These are phyloP conservation scores for Tulasnella sp. DNA, from an alignment of 768 basidiomycete genomes.

Conservation along the genomic window DNA sequence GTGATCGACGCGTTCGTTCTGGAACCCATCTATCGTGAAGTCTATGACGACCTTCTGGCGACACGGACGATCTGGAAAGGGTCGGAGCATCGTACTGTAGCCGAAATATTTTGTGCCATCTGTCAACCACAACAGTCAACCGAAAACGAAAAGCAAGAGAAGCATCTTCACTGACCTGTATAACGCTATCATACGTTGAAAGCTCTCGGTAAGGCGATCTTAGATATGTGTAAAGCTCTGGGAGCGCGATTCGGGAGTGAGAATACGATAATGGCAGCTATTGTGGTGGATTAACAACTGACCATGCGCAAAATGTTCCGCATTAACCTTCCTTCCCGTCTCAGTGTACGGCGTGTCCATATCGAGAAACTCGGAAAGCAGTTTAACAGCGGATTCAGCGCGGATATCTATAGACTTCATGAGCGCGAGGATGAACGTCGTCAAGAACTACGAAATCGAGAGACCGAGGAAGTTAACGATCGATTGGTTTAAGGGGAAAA, in stretches of 20 bases:
- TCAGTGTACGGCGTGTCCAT: constrained; percentile 49
- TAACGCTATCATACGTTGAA: constrained; percentile 65
- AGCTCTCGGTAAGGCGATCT: constrained; percentile 84
- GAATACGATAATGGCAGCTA: neutral
- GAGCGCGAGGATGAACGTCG: constrained; percentile 76
- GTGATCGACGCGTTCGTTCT: neutral
- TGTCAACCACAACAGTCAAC: constrained; percentile 9
- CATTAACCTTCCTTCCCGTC: constrained; percentile 52
- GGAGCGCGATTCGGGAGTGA: neutral
- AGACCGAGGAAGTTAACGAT: no score
- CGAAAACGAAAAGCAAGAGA: neutral
- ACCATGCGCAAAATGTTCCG: constrained; percentile 95
- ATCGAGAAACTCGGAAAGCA: constrained; percentile 80
- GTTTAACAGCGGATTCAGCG: constrained; percentile 59
- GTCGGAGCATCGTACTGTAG: constrained; percentile 14
- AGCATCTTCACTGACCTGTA: constrained; percentile 47
- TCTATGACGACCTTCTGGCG: neutral
- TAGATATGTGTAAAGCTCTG: constrained; percentile 83
- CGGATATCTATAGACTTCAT: constrained; percentile 92
- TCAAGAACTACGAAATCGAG: constrained; percentile 53
- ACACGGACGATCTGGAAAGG: neutral
- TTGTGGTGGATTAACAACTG: constrained; percentile 21
- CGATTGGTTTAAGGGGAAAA: neutral
- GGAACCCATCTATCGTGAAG: constrained; percentile 1
- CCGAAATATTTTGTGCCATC: neutral